Percentiles rank a stretch among this genome's conserved stretches.
phyloP scores from a whole-genome alignment of 768 basidiomycete species.

The Mycena albidolilacea region DNA sequence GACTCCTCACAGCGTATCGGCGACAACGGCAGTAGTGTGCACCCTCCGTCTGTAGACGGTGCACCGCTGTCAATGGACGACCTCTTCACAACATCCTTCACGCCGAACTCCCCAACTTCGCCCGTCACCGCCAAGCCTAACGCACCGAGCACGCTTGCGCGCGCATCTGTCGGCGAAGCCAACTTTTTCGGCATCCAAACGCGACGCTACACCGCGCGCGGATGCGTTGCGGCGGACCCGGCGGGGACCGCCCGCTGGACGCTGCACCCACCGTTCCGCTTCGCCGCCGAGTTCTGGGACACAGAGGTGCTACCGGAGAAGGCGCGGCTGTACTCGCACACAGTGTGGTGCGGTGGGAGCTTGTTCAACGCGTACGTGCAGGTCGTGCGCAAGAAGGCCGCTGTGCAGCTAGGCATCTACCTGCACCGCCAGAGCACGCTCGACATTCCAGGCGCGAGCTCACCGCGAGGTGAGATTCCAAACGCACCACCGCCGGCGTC shows the following conservation, averaged over 20 bases:
- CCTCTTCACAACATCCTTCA: slow-evolving; percentile 63
- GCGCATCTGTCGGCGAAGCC: slow-evolving; percentile 57
- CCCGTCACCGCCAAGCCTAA: slow-evolving; percentile 38
- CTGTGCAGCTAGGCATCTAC: slow-evolving; percentile 87
- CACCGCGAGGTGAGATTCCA: slow-evolving; percentile 52
- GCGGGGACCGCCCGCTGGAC: slow-evolving; percentile 72
- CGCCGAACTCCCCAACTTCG: slow-evolving; percentile 44
- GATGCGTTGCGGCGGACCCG: slow-evolving; percentile 59
- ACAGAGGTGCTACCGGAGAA: slow-evolving; percentile 88
- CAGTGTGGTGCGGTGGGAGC: slow-evolving; percentile 92
- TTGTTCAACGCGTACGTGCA: slow-evolving; percentile 93
- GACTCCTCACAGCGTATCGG: slow-evolving; percentile 86
- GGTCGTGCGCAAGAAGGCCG: slow-evolving; percentile 84
- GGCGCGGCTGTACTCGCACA: slow-evolving; percentile 84
- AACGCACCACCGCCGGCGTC: background rate
- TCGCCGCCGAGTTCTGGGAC: slow-evolving; percentile 94
- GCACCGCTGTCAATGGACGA: slow-evolving; percentile 74
- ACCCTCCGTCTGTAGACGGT: slow-evolving; percentile 49
- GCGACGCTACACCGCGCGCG: slow-evolving; percentile 56
- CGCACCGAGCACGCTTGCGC: slow-evolving; percentile 45
- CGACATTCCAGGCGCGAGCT: slow-evolving; percentile 83
- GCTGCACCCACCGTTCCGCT: slow-evolving; percentile 84
- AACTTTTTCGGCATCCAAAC: slow-evolving; percentile 77
- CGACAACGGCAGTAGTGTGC: slow-evolving; percentile 69
- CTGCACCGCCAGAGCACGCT: slow-evolving; percentile 88